These are phyloP conservation scores for Ceratobasidium sp. DNA, from an alignment of 1,284 basidiomycete species.

Conservation along the genomic window DNA sequence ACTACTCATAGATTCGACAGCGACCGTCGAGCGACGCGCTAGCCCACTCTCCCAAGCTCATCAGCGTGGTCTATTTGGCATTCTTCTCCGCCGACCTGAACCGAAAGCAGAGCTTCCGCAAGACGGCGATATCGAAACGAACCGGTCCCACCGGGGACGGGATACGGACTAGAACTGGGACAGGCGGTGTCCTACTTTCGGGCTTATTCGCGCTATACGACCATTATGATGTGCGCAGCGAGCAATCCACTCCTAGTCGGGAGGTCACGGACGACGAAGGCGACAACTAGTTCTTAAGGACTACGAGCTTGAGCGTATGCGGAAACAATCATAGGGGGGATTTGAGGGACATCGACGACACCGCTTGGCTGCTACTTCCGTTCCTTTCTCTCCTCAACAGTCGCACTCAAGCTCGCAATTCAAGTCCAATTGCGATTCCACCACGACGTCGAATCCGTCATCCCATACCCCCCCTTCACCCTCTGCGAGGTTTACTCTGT, in stretches of 20 bases:
- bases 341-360: conserved; percentile 28
- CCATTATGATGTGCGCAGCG: conserved; percentile 56
- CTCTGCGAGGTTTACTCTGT: conserved; percentile 14
- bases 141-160: not conserved
- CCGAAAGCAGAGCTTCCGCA: conserved; percentile 19
- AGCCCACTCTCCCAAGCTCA: conserved; percentile 25
- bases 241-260: conserved; percentile 51
- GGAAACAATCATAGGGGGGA: conserved; percentile 6
- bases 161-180: conserved; percentile 19
- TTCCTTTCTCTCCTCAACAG: conserved; percentile 47
- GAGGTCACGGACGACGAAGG: conserved; percentile 35
- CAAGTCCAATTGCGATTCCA: conserved; percentile 3
- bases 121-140: conserved; percentile 38
- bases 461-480: not conserved
- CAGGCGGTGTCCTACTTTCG: conserved; percentile 64
- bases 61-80: conserved; percentile 22
- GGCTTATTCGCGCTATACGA: conserved; percentile 69
- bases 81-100: conserved; percentile 16
- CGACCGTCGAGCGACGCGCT: conserved; percentile 34
- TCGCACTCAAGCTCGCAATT: no score
- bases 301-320: not conserved
- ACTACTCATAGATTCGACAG: conserved; percentile 50
- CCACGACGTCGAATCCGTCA: not conserved
- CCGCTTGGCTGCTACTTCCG: conserved; percentile 47
- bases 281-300: conserved; percentile 23